phyloP scores from a whole-genome alignment of 257 asterid genomes.

The Solanum peruvianum region DNA sequence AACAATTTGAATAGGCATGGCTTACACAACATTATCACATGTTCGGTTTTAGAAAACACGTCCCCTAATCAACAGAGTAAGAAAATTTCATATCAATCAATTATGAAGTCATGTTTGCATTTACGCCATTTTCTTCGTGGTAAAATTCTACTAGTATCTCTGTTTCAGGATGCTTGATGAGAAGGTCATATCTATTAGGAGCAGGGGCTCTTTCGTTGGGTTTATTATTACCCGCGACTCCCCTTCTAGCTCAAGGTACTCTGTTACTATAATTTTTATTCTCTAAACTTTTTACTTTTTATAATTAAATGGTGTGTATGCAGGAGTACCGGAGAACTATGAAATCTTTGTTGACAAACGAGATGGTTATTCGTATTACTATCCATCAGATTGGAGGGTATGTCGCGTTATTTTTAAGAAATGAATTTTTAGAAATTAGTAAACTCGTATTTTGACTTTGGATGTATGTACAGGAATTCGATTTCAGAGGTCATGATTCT shows the following conservation, averaged over 20 bases:
- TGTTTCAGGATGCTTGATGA: conserved; percentile 27
- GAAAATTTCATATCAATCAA: background rate
- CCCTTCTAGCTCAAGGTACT: conserved; percentile 70
- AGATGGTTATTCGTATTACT: conserved; percentile 81
- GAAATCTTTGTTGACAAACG: conserved; percentile 48
- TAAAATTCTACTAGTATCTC: background rate
- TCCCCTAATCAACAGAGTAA: conserved; percentile 31
- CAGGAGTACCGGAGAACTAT: conserved; percentile 48
- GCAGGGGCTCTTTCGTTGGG: conserved; percentile 43
- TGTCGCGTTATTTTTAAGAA: background rate
- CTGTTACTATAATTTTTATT: background rate
- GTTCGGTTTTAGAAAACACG: conserved; percentile 16
- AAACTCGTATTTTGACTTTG: background rate
- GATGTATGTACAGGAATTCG: conserved; percentile 39
- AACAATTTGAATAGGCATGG: background rate
- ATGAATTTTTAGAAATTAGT: background rate
- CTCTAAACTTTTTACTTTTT: background rate
- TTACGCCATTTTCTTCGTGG: background rate
- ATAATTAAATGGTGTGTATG: background rate
- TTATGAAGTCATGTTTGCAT: background rate
- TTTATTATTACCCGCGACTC: conserved; percentile 17
- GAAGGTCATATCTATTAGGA: conserved; percentile 50
- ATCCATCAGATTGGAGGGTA: conserved; percentile 95
- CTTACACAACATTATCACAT: conserved; percentile 8
- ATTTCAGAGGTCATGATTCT: conserved; percentile 78